A percentile compares a stretch with the other conserved stretches of the same genome.
phyloP scores from a whole-genome alignment of 1,284 basidiomycete genomes.

The Phylloboletellus chloephorus region DNA sequence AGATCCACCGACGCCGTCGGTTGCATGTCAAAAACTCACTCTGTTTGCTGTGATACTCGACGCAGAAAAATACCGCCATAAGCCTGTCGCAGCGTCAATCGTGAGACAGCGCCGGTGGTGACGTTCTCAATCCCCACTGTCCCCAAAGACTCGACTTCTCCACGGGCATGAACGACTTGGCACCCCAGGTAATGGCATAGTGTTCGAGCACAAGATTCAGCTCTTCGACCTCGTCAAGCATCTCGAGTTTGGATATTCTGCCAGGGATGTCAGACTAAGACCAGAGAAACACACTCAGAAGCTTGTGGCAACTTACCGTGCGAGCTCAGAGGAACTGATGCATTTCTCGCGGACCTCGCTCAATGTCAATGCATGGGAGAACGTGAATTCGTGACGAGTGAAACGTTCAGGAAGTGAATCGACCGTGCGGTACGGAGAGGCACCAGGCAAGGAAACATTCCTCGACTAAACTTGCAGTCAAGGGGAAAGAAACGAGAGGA shows the following conservation, averaged over 20 bases:
- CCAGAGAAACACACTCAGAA: neutral
- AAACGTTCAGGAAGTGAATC: slow-evolving; percentile 63
- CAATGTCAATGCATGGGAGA: slow-evolving; percentile 20
- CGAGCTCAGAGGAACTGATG: slow-evolving; percentile 52
- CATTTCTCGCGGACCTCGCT: slow-evolving; percentile 51
- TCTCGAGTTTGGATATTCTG: slow-evolving; percentile 74
- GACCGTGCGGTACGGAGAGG: slow-evolving; percentile 45
- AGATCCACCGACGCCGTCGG: too few species aligned
- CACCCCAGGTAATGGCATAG: slow-evolving; percentile 83
- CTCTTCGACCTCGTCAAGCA: slow-evolving; percentile 90
- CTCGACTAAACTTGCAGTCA: slow-evolving; percentile 49
- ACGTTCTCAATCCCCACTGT: slow-evolving; percentile 34
- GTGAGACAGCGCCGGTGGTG: neutral
- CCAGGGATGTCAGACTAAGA: slow-evolving; percentile 7
- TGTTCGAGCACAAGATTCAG: slow-evolving; percentile 82
- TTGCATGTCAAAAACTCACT: too few species aligned
- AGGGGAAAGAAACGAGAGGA: neutral
- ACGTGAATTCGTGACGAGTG: slow-evolving; percentile 47
- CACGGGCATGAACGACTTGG: slow-evolving; percentile 22
- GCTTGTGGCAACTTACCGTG: slow-evolving; percentile 43
- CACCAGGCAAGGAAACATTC: slow-evolving; percentile 71
- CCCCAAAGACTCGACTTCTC: slow-evolving; percentile 28
- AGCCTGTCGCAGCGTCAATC: slow-evolving; percentile 1
- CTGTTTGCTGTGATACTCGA: too few species aligned
- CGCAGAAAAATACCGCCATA: too few species aligned